A percentile compares a stretch with the other conserved stretches of the same genome.
These are phyloP conservation scores for Dactylonectria macrodidyma DNA, from an alignment of 2,329 filamentous ascomycete genomes.

Conservation along the genomic window DNA sequence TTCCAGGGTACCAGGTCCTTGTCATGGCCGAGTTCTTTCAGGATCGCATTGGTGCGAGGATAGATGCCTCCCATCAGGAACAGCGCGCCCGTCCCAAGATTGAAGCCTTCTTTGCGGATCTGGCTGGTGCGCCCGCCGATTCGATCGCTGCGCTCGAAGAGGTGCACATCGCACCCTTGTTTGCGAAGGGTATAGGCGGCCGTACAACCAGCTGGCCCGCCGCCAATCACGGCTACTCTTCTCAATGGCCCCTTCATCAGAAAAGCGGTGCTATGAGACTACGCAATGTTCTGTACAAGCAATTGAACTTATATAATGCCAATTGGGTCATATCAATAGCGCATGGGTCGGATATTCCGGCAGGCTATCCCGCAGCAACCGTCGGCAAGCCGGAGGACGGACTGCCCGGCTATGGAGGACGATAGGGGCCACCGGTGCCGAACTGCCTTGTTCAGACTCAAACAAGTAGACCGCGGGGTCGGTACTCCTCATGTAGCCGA, in stretches of 20 bases:
- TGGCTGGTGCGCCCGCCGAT: conserved; percentile 7
- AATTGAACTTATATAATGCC: neutral
- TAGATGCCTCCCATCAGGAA: conserved; percentile 11
- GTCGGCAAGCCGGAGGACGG: too few relatives aligned
- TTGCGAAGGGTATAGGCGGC: conserved; percentile 5
- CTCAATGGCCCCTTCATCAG: neutral
- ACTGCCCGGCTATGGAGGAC: too few relatives aligned
- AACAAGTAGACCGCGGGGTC: too few relatives aligned
- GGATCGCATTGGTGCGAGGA: conserved; percentile 5
- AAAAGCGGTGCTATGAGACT: neutral
- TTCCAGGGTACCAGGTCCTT: conserved; percentile 6
- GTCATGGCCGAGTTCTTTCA: conserved; percentile 2
- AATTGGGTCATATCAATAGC: neutral
- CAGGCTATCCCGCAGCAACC: too few relatives aligned
- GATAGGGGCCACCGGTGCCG: too few relatives aligned
- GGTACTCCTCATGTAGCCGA: too few relatives aligned
- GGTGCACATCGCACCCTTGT: neutral
- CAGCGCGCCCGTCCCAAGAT: conserved; percentile 5
- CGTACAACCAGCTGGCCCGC: conserved; percentile 6
- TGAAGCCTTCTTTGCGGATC: conserved; percentile 8
- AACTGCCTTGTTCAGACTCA: too few relatives aligned
- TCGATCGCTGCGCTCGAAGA: conserved; percentile 3
- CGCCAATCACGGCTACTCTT: conserved; percentile 4
- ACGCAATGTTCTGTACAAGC: neutral
- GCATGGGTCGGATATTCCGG: neutral